phyloP scores from a whole-genome alignment of 1,284 basidiomycete species.

The Bothia castanella region DNA sequence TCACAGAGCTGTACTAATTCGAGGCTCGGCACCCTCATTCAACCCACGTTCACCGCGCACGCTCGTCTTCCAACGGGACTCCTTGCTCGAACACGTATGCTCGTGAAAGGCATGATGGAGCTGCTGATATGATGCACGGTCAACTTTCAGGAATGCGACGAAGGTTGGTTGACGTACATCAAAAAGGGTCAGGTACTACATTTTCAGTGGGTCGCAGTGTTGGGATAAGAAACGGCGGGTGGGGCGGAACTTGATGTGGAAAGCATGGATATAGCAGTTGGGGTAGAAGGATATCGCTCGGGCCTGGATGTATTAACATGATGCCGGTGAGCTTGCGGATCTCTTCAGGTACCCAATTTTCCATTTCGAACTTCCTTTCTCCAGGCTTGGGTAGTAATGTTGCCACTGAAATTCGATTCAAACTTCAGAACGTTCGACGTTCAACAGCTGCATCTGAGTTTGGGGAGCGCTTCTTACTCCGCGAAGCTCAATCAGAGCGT shows the following conservation, averaged over 20 bases:
- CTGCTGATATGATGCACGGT: slow-evolving; percentile 86
- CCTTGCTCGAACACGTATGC: slow-evolving; percentile 42
- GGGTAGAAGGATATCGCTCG: too few relatives aligned
- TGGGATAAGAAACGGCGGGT: slow-evolving; percentile 70
- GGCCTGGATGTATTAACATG: too few relatives aligned
- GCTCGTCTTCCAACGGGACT: slow-evolving; percentile 58
- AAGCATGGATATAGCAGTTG: slow-evolving; percentile 55
- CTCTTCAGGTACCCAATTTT: too few relatives aligned
- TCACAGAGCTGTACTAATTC: slow-evolving; percentile 70
- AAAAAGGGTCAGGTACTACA: slow-evolving; percentile 70
- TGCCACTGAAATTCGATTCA: too few relatives aligned
- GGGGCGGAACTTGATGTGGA: slow-evolving; percentile 86
- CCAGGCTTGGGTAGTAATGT: too few relatives aligned
- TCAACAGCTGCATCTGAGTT: too few relatives aligned
- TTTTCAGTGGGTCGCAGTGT: slow-evolving; percentile 73
- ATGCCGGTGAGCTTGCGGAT: too few relatives aligned
- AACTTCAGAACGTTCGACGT: too few relatives aligned
- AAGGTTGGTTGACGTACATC: slow-evolving; percentile 49
- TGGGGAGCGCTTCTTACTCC: too few relatives aligned
- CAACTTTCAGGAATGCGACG: slow-evolving; percentile 55
- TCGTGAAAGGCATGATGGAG: slow-evolving; percentile 86
- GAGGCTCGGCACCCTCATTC: slow-evolving; percentile 37
- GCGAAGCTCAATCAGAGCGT: too few relatives aligned
- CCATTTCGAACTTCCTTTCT: too few relatives aligned
- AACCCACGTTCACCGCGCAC: slow-evolving; percentile 36